Conservation (phyloP, 1,139 yeast genomes). For the Debaryomyces sp. region DNA sequence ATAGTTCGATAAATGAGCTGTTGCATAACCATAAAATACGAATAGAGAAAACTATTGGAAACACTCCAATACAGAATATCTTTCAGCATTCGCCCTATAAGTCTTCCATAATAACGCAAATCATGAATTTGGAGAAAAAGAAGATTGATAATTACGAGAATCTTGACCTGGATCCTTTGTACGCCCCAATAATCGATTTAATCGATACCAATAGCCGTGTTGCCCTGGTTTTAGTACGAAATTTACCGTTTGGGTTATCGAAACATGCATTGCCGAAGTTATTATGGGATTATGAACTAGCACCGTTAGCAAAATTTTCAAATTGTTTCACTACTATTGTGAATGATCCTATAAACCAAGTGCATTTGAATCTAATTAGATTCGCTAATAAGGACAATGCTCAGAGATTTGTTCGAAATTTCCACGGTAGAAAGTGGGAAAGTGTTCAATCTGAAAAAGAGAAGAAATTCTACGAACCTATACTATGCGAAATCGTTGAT, state of each 20-base stretch:
- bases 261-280: conserved; percentile 32
- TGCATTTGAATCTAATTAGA: conserved; percentile 39
- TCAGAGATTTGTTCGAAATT: conserved; percentile 53
- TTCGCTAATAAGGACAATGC: conserved; percentile 56
- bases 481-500: conserved; percentile 41
- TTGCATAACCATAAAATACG: conserved; percentile 7
- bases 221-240: conserved; percentile 36
- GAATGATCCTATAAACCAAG: conserved; percentile 31
- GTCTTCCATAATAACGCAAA: conserved; percentile 9
- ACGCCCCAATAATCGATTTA: conserved; percentile 15
- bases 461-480: conserved; percentile 38
- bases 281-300: conserved; percentile 46
- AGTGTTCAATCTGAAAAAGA: conserved; percentile 29
- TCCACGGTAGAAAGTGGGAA: conserved; percentile 53
- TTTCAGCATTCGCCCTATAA: conserved; percentile 16
- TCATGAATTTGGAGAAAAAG: conserved; percentile 7
- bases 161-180: conserved; percentile 15
- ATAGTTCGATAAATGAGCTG: conserved; percentile 10
- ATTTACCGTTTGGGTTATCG: conserved; percentile 45
- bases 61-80: conserved; percentile 14
- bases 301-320: conserved; percentile 16
- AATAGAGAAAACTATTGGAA: conserved; percentile 1
- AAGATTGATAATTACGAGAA: conserved; percentile 9
- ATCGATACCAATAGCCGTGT: conserved; percentile 18
- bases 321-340: conserved; percentile 26